These are phyloP conservation scores for Paramecium primaurelia DNA, from an alignment of 73 alveolate species.

Conservation along the genomic window DNA sequence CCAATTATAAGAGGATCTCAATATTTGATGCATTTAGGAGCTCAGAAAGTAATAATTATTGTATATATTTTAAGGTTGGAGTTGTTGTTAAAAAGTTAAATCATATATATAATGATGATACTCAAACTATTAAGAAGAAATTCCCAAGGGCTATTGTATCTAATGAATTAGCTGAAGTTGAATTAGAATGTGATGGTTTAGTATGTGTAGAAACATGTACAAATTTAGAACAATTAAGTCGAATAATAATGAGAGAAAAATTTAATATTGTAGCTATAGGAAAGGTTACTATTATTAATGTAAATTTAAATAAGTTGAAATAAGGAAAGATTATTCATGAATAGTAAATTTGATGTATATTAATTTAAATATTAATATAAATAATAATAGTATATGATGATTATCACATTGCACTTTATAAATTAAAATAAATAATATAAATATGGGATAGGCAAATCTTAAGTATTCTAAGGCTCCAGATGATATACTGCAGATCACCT, in stretches of 20 bases:
- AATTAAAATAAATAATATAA: background rate
- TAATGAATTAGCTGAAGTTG: conserved; percentile 28
- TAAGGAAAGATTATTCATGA: background rate
- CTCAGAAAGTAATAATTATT: background rate
- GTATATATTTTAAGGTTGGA: background rate
- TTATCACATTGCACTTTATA: background rate
- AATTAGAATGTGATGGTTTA: conserved; percentile 22
- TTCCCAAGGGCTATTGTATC: conserved; percentile 16
- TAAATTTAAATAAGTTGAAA: background rate
- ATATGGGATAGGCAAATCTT: conserved; percentile 18
- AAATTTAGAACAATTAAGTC: conserved; percentile 9
- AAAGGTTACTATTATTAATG: background rate
- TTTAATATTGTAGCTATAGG: conserved; percentile 41
- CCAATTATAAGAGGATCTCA: conserved; percentile 49
- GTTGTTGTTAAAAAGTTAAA: background rate
- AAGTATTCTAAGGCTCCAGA: background rate
- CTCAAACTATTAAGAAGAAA: background rate
- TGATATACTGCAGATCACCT: background rate
- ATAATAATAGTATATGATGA: background rate
- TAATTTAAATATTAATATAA: background rate
- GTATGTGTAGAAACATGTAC: conserved; percentile 24
- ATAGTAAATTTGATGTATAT: conserved; percentile 10
- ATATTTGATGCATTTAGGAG: conserved; percentile 31
- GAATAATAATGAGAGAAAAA: conserved; percentile 46
- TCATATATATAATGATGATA: background rate